Evolutionary conservation across 768 basidiomycete species (phyloP).

Genomic region (Strobilomyces confusus): DNA sequence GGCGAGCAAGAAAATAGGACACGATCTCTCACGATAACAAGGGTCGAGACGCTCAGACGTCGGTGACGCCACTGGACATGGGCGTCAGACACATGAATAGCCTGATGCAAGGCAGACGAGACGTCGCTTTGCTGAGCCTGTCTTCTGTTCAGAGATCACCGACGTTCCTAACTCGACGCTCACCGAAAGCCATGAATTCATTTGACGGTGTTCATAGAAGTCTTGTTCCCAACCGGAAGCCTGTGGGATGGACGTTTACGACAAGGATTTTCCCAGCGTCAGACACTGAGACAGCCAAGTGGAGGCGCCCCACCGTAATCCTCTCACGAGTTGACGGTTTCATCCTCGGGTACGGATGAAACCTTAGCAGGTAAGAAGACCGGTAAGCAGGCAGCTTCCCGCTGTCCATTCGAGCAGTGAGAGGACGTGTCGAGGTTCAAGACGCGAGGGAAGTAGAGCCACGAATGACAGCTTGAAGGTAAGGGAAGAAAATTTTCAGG

Average conservation of each 20-base stretch:
- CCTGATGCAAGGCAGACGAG: not conserved
- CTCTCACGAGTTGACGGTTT: not conserved
- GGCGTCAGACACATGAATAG: conserved; percentile 1
- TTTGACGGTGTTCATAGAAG: not conserved
- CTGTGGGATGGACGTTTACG: conserved; percentile 5
- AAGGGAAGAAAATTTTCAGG: not conserved
- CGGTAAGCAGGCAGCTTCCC: conserved; percentile 22
- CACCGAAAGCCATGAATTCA: not conserved
- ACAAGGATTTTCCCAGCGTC: conserved; percentile 7
- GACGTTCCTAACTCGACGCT: not conserved
- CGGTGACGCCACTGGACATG: conserved; percentile 2
- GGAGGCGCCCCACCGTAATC: conserved; percentile 17
- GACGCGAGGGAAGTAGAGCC: conserved; percentile 1
- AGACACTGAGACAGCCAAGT: not conserved
- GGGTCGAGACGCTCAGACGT: conserved; percentile 17
- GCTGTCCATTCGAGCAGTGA: conserved; percentile 14
- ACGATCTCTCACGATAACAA: conserved; percentile 21
- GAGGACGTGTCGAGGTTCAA: not conserved
- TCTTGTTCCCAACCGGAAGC: not conserved
- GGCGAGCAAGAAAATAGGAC: not conserved
- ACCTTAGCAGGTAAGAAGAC: conserved; percentile 21
- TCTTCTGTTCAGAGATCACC: not conserved
- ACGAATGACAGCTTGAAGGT: not conserved
- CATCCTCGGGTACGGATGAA: not conserved
- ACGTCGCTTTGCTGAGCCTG: conserved; percentile 9